Percentiles rank a stretch among this genome's conserved stretches.
Evolutionary conservation across 805 yeast species (phyloP).

Genomic region (Ogataea paraovalis): DNA sequence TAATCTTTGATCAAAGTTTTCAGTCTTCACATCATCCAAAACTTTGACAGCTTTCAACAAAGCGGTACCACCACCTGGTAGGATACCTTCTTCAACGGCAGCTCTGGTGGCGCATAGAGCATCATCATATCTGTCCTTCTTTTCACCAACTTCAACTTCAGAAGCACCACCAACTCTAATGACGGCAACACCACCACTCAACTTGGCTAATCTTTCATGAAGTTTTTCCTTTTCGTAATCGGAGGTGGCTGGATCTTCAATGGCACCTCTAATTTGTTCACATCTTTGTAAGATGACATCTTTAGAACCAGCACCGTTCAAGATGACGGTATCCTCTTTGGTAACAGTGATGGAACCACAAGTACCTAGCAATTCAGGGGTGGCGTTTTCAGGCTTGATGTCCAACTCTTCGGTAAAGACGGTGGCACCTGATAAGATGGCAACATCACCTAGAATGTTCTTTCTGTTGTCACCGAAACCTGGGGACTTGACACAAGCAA

Average conservation of each 20-base stretch:
- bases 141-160: slow-evolving; percentile 98
- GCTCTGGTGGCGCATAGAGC: slow-evolving; percentile 98
- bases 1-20: slow-evolving; percentile 92
- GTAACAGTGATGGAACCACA: slow-evolving; percentile 90
- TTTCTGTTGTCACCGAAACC: slow-evolving; percentile 99
- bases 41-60: slow-evolving; percentile 83
- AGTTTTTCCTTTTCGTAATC: slow-evolving; percentile 96
- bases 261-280: slow-evolving; percentile 85
- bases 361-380: slow-evolving; percentile 83
- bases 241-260: slow-evolving; percentile 68
- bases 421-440: slow-evolving; percentile 92
- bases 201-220: slow-evolving; percentile 95
- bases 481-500: slow-evolving; percentile 96
- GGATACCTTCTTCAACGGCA: slow-evolving; percentile 96
- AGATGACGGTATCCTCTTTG: slow-evolving; percentile 90
- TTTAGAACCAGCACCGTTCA: slow-evolving; percentile 89
- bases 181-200: slow-evolving; percentile 98
- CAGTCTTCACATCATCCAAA: slow-evolving; percentile 66
- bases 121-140: slow-evolving; percentile 98
- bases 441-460: slow-evolving; percentile 93
- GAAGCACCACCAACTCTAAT: slow-evolving; percentile 96
- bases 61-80: slow-evolving; percentile 99
- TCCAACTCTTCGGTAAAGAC: slow-evolving; percentile 90
- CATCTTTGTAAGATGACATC: slow-evolving; percentile 79
- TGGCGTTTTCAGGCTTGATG: slow-evolving; percentile 91